Conservation (phyloP, 257 asterid genomes). For the Rehmannia glutinosa region DNA sequence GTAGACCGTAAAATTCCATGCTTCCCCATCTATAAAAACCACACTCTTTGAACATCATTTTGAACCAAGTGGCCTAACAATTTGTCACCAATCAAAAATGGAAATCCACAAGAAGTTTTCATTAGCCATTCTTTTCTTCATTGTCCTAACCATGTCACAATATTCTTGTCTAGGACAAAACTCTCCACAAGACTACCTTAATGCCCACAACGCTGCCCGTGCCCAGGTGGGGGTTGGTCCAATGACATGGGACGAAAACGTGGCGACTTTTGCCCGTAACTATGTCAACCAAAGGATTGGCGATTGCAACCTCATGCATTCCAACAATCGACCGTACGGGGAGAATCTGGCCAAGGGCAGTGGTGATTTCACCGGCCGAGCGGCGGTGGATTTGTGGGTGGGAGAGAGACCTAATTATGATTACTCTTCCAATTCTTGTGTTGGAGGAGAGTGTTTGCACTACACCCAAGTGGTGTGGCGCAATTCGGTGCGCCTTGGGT, state of each 20-base stretch:
- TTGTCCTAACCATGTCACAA: background rate
- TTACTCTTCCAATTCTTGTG: conserved; percentile 26
- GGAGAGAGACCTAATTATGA: conserved; percentile 25
- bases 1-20: background rate
- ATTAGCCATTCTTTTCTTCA: background rate
- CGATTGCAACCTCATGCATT: conserved; percentile 40
- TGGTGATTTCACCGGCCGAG: conserved; percentile 19
- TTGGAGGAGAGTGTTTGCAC: conserved; percentile 25
- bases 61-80: background rate
- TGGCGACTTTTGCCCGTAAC: conserved; percentile 38
- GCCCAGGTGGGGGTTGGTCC: conserved; percentile 32
- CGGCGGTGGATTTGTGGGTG: conserved; percentile 39
- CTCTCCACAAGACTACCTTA: conserved; percentile 32
- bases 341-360: conserved; percentile 41
- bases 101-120: conserved; percentile 23
- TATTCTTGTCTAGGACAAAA: conserved; percentile 27
- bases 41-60: background rate
- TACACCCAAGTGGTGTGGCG: conserved; percentile 60
- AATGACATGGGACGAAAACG: conserved; percentile 35
- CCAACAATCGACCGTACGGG: conserved; percentile 30
- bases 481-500: conserved; percentile 34
- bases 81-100: conserved; percentile 3
- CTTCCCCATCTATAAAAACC: background rate
- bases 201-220: conserved; percentile 43
- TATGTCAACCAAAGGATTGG: conserved; percentile 33